Conservation (phyloP, 2,329 filamentous ascomycete genomes). For the Scorias spongiosa region DNA sequence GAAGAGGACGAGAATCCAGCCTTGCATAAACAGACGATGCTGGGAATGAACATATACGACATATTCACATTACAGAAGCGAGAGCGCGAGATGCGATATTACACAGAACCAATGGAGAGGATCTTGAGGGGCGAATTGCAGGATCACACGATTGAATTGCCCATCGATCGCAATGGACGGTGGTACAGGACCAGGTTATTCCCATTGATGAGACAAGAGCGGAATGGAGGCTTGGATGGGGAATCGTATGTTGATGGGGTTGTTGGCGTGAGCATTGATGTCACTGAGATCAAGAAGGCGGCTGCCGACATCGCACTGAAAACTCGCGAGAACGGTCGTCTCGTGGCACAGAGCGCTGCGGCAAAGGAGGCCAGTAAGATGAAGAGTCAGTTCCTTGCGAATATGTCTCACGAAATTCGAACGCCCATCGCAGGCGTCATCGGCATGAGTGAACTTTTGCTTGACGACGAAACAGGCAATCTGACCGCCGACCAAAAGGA, state of each 20-base stretch:
- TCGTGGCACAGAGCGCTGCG: slow-evolving; percentile 60
- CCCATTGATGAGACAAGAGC: slow-evolving; percentile 45
- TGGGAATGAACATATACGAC: slow-evolving; percentile 49
- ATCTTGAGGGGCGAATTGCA: slow-evolving; percentile 46
- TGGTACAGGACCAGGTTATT: slow-evolving; percentile 61
- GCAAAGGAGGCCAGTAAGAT: slow-evolving; percentile 67
- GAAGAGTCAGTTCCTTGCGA: slow-evolving; percentile 66
- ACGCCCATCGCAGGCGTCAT: slow-evolving; percentile 63
- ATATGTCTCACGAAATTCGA: slow-evolving; percentile 30
- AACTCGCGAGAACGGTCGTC: slow-evolving; percentile 49
- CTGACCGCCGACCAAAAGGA: slow-evolving; percentile 57
- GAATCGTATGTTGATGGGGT: slow-evolving; percentile 50
- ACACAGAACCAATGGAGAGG: slow-evolving; percentile 44
- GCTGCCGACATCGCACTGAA: slow-evolving; percentile 49
- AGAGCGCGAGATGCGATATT: slow-evolving; percentile 20
- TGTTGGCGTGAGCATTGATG: slow-evolving; percentile 66
- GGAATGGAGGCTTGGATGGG: slow-evolving; percentile 34
- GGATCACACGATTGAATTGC: slow-evolving; percentile 51
- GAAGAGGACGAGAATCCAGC: slow-evolving; percentile 4
- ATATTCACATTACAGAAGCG: slow-evolving; percentile 35
- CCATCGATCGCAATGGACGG: slow-evolving; percentile 39
- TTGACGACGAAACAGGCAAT: slow-evolving; percentile 40
- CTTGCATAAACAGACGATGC: slow-evolving; percentile 14
- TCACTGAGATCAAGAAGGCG: slow-evolving; percentile 54
- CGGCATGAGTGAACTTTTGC: slow-evolving; percentile 61